A percentile compares a stretch with the other conserved stretches of the same genome.
phyloP scores from a whole-genome alignment of 495 filamentous ascomycete species.

The Hypoxylon rickii region DNA sequence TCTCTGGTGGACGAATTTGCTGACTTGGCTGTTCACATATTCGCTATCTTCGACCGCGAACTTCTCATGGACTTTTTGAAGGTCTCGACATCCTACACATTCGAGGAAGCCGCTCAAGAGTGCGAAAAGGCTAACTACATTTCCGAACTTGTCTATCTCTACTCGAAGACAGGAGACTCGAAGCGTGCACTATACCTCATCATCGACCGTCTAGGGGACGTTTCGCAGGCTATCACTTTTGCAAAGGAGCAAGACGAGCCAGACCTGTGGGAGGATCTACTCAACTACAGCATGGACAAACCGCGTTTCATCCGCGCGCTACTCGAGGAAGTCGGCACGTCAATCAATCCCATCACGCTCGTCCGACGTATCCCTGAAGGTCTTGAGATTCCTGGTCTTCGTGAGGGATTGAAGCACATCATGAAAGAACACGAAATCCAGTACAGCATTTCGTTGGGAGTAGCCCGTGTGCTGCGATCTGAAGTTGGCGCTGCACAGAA shows the following conservation, averaged over 20 bases:
- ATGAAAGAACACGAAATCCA: conserved; percentile 94
- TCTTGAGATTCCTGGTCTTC: conserved; percentile 84
- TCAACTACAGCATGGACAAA: conserved; percentile 95
- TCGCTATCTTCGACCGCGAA: conserved; percentile 78
- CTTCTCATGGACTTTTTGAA: conserved; percentile 88
- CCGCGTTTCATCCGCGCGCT: conserved; percentile 90
- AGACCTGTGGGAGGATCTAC: conserved; percentile 91
- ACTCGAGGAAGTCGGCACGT: conserved; percentile 89
- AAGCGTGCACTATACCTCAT: conserved; percentile 90
- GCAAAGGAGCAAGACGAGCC: conserved; percentile 89
- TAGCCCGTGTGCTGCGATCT: conserved; percentile 80
- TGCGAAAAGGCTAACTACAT: conserved; percentile 81
- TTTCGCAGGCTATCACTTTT: conserved; percentile 89
- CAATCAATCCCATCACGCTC: conserved; percentile 86
- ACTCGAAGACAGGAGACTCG: conserved; percentile 91
- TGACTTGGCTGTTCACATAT: conserved; percentile 81
- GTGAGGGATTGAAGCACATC: conserved; percentile 81
- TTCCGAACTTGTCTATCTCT: conserved; percentile 87
- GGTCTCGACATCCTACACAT: conserved; percentile 77
- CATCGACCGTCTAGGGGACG: conserved; percentile 83
- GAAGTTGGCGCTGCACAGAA: conserved; percentile 87
- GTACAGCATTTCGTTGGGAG: conserved; percentile 85
- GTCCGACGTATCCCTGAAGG: conserved; percentile 91
- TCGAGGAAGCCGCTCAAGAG: conserved; percentile 76
- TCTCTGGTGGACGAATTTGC: conserved; percentile 83